Evolutionary conservation across 78 protist genomes (phyloP), one percentile per base, ranked within the genome.

Genomic region (Chrysochromulina tobinii): DNA sequence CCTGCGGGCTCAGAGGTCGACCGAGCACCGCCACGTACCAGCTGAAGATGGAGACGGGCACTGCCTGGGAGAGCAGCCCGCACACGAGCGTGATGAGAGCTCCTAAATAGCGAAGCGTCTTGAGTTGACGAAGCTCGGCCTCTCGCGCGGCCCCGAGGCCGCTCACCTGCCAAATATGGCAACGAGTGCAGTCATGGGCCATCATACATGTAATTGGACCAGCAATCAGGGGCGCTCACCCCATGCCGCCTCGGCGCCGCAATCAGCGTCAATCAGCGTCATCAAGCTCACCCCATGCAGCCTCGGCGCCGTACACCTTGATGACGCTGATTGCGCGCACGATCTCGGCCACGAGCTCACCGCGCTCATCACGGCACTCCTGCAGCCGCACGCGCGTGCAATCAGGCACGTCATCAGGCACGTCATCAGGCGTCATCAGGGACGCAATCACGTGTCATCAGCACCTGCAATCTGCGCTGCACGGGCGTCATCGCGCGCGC

Each of bases 321-420:
- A 86, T 20, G 55, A 86, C 18, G 51, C 89, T 72, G 38, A 64
- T 25, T 54, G 57, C 23, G 15, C 72, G 20, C 27, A n/a, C 3
- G 59, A 86, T 51, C 89, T 61, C 89, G 53, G 15, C 11, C 55
- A 86, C n/a, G 53, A 86, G 23, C n/a, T 8, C 23, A 14, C 57
- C 89, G 64, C 89, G 89, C 89, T 15, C 89, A 57, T 86, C 89
- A 12, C 89, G 68, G 58, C 21, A 55, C 54, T 25, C 89, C 54
- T 86, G 89, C 89, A 86, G 77, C 54, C 38, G 38, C 38, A 38
- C 38, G 38, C 38, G 38, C 38, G 38, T 38, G n/a, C n/a, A 38
- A 38, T 38, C 38, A 38, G 38, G 38, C 38, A 38, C 38, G 38
- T 38, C 38, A 38, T 38, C 38, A 38, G 38, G 38, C 38, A 38